These are phyloP conservation scores for Paxillus involutus DNA, from an alignment of 768 basidiomycete genomes.

Conservation along the genomic window DNA sequence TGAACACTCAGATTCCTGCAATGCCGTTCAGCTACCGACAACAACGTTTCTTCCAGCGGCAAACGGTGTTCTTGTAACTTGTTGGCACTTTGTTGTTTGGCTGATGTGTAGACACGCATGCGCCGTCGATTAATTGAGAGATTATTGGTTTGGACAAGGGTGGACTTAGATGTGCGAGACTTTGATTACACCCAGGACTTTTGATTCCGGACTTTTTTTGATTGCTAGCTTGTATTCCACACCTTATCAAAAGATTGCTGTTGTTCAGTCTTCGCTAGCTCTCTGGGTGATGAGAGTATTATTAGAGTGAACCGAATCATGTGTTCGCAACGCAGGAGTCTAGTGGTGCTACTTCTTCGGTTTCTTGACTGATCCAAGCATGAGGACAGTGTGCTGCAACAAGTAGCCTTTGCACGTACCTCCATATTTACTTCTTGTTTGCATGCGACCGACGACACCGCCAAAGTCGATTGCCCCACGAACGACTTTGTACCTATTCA, in stretches of 20 bases:
- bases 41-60: neutral
- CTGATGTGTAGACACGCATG: neutral
- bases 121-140: neutral
- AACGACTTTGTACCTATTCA: conserved; percentile 85
- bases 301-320: neutral
- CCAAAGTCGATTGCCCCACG: conserved; percentile 91
- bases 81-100: neutral
- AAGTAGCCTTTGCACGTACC: conserved; percentile 46
- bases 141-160: neutral
- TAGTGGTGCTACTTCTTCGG: conserved; percentile 60
- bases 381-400: neutral
- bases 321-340: neutral
- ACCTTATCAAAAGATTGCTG: neutral
- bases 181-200: neutral
- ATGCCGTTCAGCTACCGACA: neutral
- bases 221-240: neutral
- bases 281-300: neutral
- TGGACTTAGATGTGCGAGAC: neutral
- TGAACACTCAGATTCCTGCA: neutral
- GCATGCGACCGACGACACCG: conserved; percentile 82
- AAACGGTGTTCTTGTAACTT: neutral
- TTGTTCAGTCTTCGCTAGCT: neutral
- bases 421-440: conserved; percentile 88
- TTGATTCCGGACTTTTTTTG: neutral
- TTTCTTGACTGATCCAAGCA: conserved; percentile 67